These are phyloP conservation scores for Xerophyta viscosa DNA, from an alignment of 106 monocot genomes.

Conservation along the genomic window DNA sequence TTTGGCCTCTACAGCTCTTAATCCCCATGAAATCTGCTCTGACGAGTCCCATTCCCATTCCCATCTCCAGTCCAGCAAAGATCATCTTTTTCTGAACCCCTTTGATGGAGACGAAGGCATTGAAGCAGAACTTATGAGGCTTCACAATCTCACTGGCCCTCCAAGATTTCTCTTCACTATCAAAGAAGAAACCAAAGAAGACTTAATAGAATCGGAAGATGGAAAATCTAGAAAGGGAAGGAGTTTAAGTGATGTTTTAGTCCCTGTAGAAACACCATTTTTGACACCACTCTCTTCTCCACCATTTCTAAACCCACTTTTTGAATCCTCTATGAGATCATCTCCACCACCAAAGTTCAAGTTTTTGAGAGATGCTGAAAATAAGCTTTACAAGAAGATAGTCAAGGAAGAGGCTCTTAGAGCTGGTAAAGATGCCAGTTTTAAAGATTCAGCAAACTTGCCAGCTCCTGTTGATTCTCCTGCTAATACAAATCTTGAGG, in stretches of 20 bases:
- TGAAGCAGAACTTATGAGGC: conserved; percentile 83
- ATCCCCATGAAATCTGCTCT: conserved; percentile 24
- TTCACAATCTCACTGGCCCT: conserved; percentile 59
- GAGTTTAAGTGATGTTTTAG: too few relatives aligned
- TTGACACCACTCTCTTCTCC: conserved; percentile 68
- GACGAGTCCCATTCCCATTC: too few relatives aligned
- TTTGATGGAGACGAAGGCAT: conserved; percentile 37
- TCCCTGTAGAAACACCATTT: conserved; percentile 53
- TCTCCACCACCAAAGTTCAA: conserved; percentile 92
- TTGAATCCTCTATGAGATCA: conserved; percentile 28
- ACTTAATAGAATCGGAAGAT: conserved; percentile 71
- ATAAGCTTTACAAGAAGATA: conserved; percentile 70
- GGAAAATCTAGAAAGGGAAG: conserved; percentile 38
- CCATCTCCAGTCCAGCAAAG: too few relatives aligned
- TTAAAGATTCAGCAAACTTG: not conserved
- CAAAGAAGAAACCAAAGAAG: conserved; percentile 90
- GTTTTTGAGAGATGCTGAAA: conserved; percentile 90
- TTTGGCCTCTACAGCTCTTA: conserved; percentile 33
- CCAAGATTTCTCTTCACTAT: conserved; percentile 90
- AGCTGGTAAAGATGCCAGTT: not conserved
- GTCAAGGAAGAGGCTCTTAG: conserved; percentile 50
- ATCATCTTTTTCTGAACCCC: conserved; percentile 13
- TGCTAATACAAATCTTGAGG: conserved; percentile 1
- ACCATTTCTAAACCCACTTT: conserved; percentile 61
- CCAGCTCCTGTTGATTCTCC: not conserved